Conservation (phyloP, 495 filamentous ascomycete genomes). For the Xeromyces bisporus region DNA sequence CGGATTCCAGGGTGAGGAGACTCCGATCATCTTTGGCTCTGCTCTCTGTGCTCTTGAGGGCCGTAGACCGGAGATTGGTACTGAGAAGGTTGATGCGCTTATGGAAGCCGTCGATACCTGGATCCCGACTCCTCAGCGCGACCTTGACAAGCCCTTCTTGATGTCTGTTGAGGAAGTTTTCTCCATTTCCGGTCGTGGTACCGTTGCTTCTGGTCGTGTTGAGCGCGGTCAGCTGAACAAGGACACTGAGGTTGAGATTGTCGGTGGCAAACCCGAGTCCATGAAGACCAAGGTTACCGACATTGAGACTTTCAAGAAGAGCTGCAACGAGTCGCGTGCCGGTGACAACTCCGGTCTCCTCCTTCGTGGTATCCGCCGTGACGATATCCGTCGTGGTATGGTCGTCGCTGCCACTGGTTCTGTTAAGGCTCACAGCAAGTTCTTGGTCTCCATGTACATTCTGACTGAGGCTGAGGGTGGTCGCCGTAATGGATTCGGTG, state of each 20-base stretch:
- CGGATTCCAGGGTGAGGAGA: slow-evolving; percentile 95
- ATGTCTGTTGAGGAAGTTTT: slow-evolving; percentile 98
- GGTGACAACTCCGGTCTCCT: slow-evolving; percentile 98
- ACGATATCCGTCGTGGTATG: slow-evolving; percentile 90
- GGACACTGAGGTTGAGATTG: slow-evolving; percentile 82
- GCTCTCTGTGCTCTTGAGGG: slow-evolving; percentile 89
- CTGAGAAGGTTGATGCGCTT: slow-evolving; percentile 70
- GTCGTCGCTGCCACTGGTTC: slow-evolving; percentile 64
- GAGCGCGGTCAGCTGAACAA: slow-evolving; percentile 88
- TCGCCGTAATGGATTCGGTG: slow-evolving; percentile 78
- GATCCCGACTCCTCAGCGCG: slow-evolving; percentile 88
- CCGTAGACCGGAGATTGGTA: slow-evolving; percentile 73
- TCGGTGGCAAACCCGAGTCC: slow-evolving; percentile 55
- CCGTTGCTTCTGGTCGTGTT: slow-evolving; percentile 89
- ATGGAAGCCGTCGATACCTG: slow-evolving; percentile 81
- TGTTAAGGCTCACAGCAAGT: slow-evolving; percentile 68
- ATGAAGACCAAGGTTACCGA: slow-evolving; percentile 99
- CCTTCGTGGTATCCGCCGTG: slow-evolving; percentile 83
- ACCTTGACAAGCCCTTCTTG: slow-evolving; percentile 91
- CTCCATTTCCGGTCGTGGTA: slow-evolving; percentile 94
- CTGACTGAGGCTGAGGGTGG: slow-evolving; percentile 95
- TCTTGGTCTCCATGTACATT: slow-evolving; percentile 90
- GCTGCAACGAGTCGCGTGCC: slow-evolving; percentile 78
- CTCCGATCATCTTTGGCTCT: slow-evolving; percentile 89
- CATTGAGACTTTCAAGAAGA: slow-evolving; percentile 99